These are phyloP conservation scores for Dipodascopsis tothii DNA, from an alignment of 805 yeast genomes.

Conservation along the genomic window DNA sequence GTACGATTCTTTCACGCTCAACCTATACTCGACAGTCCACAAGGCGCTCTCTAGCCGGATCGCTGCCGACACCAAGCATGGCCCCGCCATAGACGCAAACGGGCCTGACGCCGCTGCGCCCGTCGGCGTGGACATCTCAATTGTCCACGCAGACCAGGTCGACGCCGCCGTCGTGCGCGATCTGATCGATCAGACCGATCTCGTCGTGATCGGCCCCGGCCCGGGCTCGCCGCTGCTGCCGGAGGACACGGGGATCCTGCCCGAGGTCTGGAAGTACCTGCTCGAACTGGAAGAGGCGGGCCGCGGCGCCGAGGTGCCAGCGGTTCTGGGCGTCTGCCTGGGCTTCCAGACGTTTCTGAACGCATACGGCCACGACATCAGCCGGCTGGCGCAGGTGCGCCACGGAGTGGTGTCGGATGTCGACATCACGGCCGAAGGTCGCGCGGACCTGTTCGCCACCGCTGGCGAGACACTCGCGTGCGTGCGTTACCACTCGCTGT, in stretches of 20 bases:
- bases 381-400: constrained; percentile 48
- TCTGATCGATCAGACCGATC: constrained; percentile 52
- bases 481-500: constrained; percentile 85
- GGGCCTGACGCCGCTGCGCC: constrained; percentile 34
- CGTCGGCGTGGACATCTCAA: constrained; percentile 41
- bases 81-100: neutral
- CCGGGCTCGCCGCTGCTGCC: constrained; percentile 75
- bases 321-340: constrained; percentile 79
- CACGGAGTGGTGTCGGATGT: constrained; percentile 80
- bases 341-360: constrained; percentile 80
- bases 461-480: constrained; percentile 42
- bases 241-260: constrained; percentile 66
- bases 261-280: constrained; percentile 40
- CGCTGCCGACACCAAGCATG: too few relatives aligned
- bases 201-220: constrained; percentile 89
- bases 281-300: constrained; percentile 24
- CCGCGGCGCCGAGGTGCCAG: constrained; percentile 7
- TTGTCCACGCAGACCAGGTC: constrained; percentile 41
- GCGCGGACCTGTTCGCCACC: constrained; percentile 37
- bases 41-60: too few relatives aligned
- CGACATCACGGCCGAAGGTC: constrained; percentile 24
- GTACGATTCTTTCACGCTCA: constrained; percentile 90
- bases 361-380: constrained; percentile 47
- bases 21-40: constrained; percentile 57
- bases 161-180: constrained; percentile 42